Percentiles rank a stretch among this genome's conserved stretches.
Conservation (phyloP, 345 rosid genomes). For the Garcia nutans region DNA sequence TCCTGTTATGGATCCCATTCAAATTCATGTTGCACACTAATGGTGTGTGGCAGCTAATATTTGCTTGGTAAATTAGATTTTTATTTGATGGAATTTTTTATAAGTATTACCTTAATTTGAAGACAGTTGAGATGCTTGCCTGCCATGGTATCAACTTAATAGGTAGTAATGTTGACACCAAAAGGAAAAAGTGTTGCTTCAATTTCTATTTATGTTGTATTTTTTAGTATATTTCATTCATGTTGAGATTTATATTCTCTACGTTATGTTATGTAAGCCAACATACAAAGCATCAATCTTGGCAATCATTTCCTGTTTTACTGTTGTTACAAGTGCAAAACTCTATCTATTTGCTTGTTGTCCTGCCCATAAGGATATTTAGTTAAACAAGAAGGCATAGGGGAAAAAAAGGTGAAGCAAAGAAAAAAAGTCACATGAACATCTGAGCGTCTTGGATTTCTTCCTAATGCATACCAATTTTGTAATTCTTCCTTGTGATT, state of each 20-base stretch:
- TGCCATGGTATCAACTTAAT: not conserved
- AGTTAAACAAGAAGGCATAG: not conserved
- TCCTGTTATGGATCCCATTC: not conserved
- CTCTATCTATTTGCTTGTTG: not conserved
- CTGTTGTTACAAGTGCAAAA: not conserved
- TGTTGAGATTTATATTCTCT: not conserved
- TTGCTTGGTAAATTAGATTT: not conserved
- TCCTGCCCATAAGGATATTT: not conserved
- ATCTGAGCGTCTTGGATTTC: not conserved
- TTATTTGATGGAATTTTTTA: not conserved
- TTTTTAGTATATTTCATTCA: not conserved
- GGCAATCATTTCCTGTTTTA: not conserved
- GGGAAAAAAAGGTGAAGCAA: not conserved
- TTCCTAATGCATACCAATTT: not conserved
- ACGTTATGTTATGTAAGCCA: not conserved
- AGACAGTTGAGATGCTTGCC: not conserved
- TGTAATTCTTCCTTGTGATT: not conserved
- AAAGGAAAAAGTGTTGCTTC: not conserved
- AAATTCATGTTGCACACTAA: not conserved
- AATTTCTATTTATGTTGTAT: not conserved
- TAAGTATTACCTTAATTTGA: conserved; percentile 10
- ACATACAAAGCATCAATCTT: not conserved
- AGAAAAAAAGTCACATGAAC: not conserved
- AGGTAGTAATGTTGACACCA: not conserved
- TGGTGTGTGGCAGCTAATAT: not conserved